Conservation (phyloP, 768 basidiomycete species). For the Galerina marginata region DNA sequence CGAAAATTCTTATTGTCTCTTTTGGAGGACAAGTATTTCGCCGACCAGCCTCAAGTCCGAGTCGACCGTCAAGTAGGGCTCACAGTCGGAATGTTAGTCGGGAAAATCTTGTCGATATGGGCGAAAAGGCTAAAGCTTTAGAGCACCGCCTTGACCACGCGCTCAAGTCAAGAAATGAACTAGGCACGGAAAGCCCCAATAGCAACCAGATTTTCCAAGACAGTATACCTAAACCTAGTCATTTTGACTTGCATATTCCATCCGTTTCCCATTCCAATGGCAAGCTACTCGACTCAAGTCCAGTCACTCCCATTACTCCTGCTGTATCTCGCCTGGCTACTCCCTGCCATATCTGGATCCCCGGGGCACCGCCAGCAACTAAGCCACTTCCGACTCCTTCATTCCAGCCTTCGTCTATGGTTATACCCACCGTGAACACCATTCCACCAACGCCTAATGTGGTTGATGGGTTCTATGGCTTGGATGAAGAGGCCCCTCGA, state of each 20-base stretch:
- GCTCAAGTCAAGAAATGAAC: not conserved
- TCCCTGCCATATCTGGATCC: slow-evolving; percentile 61
- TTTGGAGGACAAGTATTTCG: slow-evolving; percentile 79
- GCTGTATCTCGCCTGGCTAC: slow-evolving; percentile 43
- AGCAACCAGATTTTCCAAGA: not conserved
- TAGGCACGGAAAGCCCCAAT: not conserved
- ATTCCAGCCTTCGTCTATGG: slow-evolving; percentile 9
- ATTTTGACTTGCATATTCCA: slow-evolving; percentile 6
- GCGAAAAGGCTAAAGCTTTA: not conserved
- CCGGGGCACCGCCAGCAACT: slow-evolving; percentile 58
- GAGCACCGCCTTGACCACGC: not conserved
- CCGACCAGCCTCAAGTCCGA: slow-evolving; percentile 53
- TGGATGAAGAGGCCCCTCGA: slow-evolving; percentile 34
- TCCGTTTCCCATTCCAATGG: not conserved
- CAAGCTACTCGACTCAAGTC: not conserved
- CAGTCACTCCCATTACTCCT: not conserved
- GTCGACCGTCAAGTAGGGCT: slow-evolving; percentile 41
- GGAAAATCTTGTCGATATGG: slow-evolving; percentile 16
- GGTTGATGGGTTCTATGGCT: slow-evolving; percentile 8
- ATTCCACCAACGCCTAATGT: slow-evolving; percentile 26
- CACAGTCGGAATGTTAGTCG: slow-evolving; percentile 35
- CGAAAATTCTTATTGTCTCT: slow-evolving; percentile 75
- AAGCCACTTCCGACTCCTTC: slow-evolving; percentile 35
- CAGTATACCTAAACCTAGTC: not conserved
- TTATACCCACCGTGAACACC: slow-evolving; percentile 18